A percentile compares a stretch with the other conserved stretches of the same genome.
Conservation (phyloP, 2,329 filamentous ascomycete species). For the Fusarium bulbicola region DNA sequence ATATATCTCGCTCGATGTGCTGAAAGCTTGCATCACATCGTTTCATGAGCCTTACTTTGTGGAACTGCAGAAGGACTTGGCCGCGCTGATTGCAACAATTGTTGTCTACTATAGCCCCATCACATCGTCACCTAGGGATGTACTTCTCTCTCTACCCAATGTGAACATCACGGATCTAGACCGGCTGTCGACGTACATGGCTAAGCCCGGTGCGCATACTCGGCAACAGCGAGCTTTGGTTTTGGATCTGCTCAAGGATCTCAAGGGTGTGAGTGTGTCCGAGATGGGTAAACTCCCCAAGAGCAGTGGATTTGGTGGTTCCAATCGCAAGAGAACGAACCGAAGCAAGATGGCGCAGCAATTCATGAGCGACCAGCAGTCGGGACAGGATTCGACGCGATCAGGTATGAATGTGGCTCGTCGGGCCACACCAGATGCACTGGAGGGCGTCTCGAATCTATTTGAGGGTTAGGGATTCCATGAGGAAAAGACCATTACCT, state of each 20-base stretch:
- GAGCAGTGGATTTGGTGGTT: slow-evolving; percentile 51
- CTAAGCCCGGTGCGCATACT: slow-evolving; percentile 67
- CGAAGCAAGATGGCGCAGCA: slow-evolving; percentile 68
- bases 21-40: slow-evolving; percentile 89
- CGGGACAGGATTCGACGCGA: slow-evolving; percentile 42
- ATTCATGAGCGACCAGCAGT: slow-evolving; percentile 67
- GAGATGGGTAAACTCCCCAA: slow-evolving; percentile 87
- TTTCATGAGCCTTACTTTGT: slow-evolving; percentile 97
- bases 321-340: slow-evolving; percentile 41
- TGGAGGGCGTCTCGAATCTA: slow-evolving; percentile 65
- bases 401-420: slow-evolving; percentile 44
- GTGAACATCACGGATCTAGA: slow-evolving; percentile 76
- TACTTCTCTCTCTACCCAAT: slow-evolving; percentile 83
- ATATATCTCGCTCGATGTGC: slow-evolving; percentile 87
- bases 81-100: slow-evolving; percentile 86
- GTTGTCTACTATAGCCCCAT: slow-evolving; percentile 77
- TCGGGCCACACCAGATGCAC: slow-evolving; percentile 57
- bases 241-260: slow-evolving; percentile 82
- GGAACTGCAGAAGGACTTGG: slow-evolving; percentile 92
- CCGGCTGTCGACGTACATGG: slow-evolving; percentile 67
- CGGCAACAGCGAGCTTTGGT: slow-evolving; percentile 83
- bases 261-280: slow-evolving; percentile 90
- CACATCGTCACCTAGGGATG: slow-evolving; percentile 74
- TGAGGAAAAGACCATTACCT: neutral
- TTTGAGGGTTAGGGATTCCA: slow-evolving; percentile 50